Conservation (phyloP, 345 rosid species). For the Anacardium occidentale region DNA sequence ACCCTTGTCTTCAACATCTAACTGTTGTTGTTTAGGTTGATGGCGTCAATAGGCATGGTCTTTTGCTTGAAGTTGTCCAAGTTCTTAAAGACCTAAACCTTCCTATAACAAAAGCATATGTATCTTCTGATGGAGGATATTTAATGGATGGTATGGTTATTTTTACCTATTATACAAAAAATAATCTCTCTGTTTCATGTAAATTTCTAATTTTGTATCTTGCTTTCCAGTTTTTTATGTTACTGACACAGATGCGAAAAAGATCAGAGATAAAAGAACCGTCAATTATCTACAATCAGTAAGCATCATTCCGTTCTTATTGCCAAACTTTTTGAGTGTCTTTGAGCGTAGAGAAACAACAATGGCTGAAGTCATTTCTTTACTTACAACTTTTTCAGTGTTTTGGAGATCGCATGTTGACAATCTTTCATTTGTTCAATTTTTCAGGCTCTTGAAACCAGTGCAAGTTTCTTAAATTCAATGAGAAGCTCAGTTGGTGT, state of each 20-base stretch:
- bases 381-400: background rate
- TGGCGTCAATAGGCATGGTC: slow-evolving; percentile 41
- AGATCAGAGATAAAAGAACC: slow-evolving; percentile 20
- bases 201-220: background rate
- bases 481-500: slow-evolving; percentile 36
- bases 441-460: slow-evolving; percentile 41
- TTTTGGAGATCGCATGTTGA: background rate
- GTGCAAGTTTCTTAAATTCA: slow-evolving; percentile 28
- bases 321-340: background rate
- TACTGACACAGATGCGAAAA: slow-evolving; percentile 27
- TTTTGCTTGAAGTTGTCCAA: slow-evolving; percentile 51
- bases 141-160: slow-evolving; percentile 50
- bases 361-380: background rate
- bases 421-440: slow-evolving; percentile 13
- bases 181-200: background rate
- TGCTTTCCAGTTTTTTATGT: slow-evolving; percentile 42
- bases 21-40: slow-evolving; percentile 33
- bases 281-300: slow-evolving; percentile 34
- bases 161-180: background rate
- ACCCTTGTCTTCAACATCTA: too few relatives aligned
- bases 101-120: slow-evolving; percentile 45
- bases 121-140: slow-evolving; percentile 56
- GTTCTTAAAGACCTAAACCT: slow-evolving; percentile 48
- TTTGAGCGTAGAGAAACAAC: background rate
- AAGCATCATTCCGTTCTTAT: slow-evolving; percentile 13